Percentiles rank a stretch among this genome's conserved stretches.
phyloP scores from a whole-genome alignment of 805 yeast species.

The Metschnikowia peoriensis region DNA sequence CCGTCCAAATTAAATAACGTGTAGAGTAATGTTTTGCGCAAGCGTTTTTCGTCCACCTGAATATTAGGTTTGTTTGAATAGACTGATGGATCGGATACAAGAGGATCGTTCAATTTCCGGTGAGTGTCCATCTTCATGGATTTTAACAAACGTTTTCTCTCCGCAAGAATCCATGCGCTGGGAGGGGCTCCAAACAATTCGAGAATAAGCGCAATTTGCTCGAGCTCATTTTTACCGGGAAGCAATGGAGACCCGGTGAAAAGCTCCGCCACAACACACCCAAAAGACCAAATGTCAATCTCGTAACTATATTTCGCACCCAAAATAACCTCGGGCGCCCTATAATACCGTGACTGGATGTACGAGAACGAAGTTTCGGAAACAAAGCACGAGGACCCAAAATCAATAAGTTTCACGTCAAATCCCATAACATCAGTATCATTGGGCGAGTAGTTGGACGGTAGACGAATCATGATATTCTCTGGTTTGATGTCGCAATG shows the following conservation, averaged over 20 bases:
- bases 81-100: slow-evolving; percentile 11
- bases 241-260: slow-evolving; percentile 18
- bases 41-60: slow-evolving; percentile 29
- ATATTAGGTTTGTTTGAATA: slow-evolving; percentile 3
- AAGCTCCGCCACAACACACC: slow-evolving; percentile 56
- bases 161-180: slow-evolving; percentile 34
- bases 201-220: slow-evolving; percentile 42
- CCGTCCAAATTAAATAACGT: slow-evolving; percentile 40
- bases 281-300: slow-evolving; percentile 89
- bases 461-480: slow-evolving; percentile 60
- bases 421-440: slow-evolving; percentile 37
- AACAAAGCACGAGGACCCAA: slow-evolving; percentile 62
- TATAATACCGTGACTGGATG: slow-evolving; percentile 64
- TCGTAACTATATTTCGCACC: slow-evolving; percentile 60
- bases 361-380: slow-evolving; percentile 48
- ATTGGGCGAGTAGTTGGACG: slow-evolving; percentile 16
- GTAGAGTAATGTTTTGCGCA: slow-evolving; percentile 35
- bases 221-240: slow-evolving; percentile 41
- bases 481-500: slow-evolving; percentile 91
- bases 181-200: slow-evolving; percentile 50
- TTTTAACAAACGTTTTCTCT: slow-evolving; percentile 37
- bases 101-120: slow-evolving; percentile 13
- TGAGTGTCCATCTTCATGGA: slow-evolving; percentile 17
- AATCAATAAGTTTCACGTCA: slow-evolving; percentile 70
- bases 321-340: slow-evolving; percentile 75